Evolutionary conservation across 2,329 filamentous ascomycete genomes (phyloP).

Genomic region (Cryphonectria nitschkei): DNA sequence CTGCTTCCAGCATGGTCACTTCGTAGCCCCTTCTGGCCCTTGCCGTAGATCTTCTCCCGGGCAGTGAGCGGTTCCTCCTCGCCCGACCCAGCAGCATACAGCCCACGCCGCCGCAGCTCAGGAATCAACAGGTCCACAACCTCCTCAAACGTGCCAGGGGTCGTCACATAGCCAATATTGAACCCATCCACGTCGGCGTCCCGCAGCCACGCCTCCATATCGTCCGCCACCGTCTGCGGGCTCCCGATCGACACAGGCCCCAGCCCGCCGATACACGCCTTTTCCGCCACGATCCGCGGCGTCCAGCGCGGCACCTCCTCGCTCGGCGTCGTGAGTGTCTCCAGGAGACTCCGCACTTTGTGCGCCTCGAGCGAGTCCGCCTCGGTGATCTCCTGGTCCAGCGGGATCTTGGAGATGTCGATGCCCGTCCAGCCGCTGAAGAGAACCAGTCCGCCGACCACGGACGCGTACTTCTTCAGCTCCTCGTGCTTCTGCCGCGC

Average conservation of each 20-base stretch:
- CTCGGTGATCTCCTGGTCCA: slow-evolving; percentile 55
- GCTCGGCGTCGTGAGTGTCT: slow-evolving; percentile 47
- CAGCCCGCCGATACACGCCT: slow-evolving; percentile 51
- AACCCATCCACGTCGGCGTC: slow-evolving; percentile 40
- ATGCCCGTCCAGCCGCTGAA: slow-evolving; percentile 59
- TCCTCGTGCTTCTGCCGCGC: slow-evolving; percentile 50
- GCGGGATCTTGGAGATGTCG: slow-evolving; percentile 54
- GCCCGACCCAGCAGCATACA: slow-evolving; percentile 38
- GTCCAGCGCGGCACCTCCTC: slow-evolving; percentile 51
- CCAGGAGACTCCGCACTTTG: slow-evolving; percentile 47
- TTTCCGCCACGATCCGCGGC: slow-evolving; percentile 48
- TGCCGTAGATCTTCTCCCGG: slow-evolving; percentile 65
- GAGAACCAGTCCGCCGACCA: slow-evolving; percentile 52
- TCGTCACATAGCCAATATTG: slow-evolving; percentile 50
- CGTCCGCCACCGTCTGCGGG: slow-evolving; percentile 49
- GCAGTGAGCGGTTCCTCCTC: slow-evolving; percentile 48
- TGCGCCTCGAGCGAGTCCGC: slow-evolving; percentile 54
- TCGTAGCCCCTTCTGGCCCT: slow-evolving; percentile 59
- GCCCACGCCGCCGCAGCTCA: slow-evolving; percentile 46
- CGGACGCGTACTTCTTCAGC: slow-evolving; percentile 50
- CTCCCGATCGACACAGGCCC: slow-evolving; percentile 53
- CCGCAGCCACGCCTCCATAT: slow-evolving; percentile 50
- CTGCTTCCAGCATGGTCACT: slow-evolving; percentile 61
- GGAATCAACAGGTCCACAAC: slow-evolving; percentile 53
- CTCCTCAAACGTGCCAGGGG: slow-evolving; percentile 56